Evolutionary conservation across 129 eudicot species (phyloP), one percentile per base, ranked within the genome.

Genomic region (Helichrysum umbraculigerum): DNA sequence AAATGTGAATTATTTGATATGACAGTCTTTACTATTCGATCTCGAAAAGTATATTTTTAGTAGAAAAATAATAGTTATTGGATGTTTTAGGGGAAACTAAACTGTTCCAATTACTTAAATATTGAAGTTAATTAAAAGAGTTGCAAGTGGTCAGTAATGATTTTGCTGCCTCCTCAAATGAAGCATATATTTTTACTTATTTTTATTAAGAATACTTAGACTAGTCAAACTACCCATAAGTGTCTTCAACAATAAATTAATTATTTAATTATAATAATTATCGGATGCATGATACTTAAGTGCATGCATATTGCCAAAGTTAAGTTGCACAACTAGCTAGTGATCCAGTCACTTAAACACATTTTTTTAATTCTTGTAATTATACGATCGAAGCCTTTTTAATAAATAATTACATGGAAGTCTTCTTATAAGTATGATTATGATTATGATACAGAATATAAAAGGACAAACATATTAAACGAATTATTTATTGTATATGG

Each of bases 101-200:
- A 41, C 60, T 77, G 68, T 20, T 78, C 21, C 8, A 71, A 9
- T 50, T 61, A 21, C 54, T 44, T 59, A 60, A 65, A 51, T 51
- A 70, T 51, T 7, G 1, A 79, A 76, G 37, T 51, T 8, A 72
- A 72, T 51, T 8, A 72, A 72, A 73, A 57, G 57, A 50, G 35
- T 39, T 68, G 34, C 28, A 33, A 61, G 76, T 60, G 62, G 75
- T 44, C 75, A 69, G 78, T 79, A 66, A 73, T 78, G 89, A 85
- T 83, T 75, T 88, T 85, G 83, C 74, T 81, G 89, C 87, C 87
- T 88, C 89, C 89, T 77, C 73, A 70, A 78, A 70, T 77, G 86
- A 83, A 81, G 82, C 92, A 88, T 76, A 61, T 71, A 75, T 66
- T 71, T 75, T 44, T 30, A 41, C 19, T 52, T 59, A 66, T 66